Evolutionary conservation across 2,329 filamentous ascomycete species (phyloP).

Genomic region (Pseudocercospora vitis): DNA sequence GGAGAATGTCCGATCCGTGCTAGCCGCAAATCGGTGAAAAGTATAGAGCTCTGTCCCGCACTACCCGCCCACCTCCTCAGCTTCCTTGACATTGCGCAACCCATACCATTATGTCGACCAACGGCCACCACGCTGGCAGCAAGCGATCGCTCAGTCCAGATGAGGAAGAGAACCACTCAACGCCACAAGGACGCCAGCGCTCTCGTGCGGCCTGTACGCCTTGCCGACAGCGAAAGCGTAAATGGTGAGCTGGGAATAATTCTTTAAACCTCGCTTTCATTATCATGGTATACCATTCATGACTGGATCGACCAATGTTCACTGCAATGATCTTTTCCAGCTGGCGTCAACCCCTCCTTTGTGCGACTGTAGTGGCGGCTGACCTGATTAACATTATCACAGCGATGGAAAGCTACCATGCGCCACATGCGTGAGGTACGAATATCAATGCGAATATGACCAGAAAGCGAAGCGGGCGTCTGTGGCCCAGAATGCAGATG

Average conservation of each 20-base stretch:
- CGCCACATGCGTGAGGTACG: constrained; percentile 39
- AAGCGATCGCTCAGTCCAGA: constrained; percentile 33
- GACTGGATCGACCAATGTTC: too few relatives aligned
- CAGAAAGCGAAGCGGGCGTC: constrained; percentile 33
- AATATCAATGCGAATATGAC: constrained; percentile 40
- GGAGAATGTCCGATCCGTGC: not conserved
- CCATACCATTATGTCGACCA: constrained; percentile 14
- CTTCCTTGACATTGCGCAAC: not conserved
- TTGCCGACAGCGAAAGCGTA: constrained; percentile 35
- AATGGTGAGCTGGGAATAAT: constrained; percentile 25
- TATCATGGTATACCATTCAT: not conserved
- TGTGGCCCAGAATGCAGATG: constrained; percentile 28
- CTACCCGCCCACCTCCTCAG: constrained; percentile 6
- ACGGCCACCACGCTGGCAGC: constrained; percentile 16
- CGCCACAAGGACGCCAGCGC: constrained; percentile 35
- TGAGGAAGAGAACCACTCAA: constrained; percentile 19
- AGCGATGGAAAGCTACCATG: constrained; percentile 37
- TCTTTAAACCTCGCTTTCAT: not conserved
- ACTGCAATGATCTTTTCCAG: too few relatives aligned
- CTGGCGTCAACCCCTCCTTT: too few relatives aligned
- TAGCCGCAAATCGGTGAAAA: not conserved
- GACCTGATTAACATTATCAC: constrained; percentile 2
- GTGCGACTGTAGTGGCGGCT: not conserved
- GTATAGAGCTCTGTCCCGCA: not conserved
- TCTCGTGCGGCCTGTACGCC: constrained; percentile 39